Conservation (phyloP, 352 stramenopile genomes). For the Globisporangium paddicum region DNA sequence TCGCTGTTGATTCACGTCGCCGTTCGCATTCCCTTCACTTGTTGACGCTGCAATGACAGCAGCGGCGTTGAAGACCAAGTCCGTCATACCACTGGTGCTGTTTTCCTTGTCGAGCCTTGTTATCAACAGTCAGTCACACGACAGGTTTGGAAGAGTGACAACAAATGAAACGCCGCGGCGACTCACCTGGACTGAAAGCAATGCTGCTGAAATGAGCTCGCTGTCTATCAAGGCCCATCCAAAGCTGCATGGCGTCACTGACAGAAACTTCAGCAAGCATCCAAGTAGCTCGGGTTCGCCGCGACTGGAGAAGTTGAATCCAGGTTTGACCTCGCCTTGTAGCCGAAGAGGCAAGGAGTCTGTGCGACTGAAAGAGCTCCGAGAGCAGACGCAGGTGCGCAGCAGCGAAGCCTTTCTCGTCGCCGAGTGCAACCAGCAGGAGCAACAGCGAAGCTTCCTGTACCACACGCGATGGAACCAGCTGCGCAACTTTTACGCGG, state of each 20-base stretch:
- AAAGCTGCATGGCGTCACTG: not conserved
- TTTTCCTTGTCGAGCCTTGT: not conserved
- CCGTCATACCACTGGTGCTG: not conserved
- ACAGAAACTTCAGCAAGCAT: not conserved
- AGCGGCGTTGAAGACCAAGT: slow-evolving; percentile 7
- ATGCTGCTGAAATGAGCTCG: not conserved
- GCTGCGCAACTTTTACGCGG: slow-evolving; percentile 44
- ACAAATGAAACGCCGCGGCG: not conserved
- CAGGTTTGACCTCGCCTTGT: not conserved
- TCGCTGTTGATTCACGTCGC: not conserved
- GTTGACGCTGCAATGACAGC: not conserved
- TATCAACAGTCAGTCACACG: not conserved
- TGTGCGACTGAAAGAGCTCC: slow-evolving; percentile 33
- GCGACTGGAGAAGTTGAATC: slow-evolving; percentile 1
- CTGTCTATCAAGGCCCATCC: not conserved
- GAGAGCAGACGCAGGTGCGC: slow-evolving; percentile 24
- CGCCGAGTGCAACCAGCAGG: slow-evolving; percentile 20
- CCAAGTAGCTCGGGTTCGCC: not conserved
- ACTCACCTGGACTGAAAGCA: not conserved
- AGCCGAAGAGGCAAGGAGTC: not conserved
- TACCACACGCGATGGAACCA: slow-evolving; percentile 42
- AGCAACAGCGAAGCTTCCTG: slow-evolving; percentile 26
- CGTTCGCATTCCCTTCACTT: not conserved
- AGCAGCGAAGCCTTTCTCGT: slow-evolving; percentile 18
- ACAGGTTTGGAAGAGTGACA: not conserved